phyloP scores from a whole-genome alignment of 164 flowering plant genomes.

The Annona cherimola region DNA sequence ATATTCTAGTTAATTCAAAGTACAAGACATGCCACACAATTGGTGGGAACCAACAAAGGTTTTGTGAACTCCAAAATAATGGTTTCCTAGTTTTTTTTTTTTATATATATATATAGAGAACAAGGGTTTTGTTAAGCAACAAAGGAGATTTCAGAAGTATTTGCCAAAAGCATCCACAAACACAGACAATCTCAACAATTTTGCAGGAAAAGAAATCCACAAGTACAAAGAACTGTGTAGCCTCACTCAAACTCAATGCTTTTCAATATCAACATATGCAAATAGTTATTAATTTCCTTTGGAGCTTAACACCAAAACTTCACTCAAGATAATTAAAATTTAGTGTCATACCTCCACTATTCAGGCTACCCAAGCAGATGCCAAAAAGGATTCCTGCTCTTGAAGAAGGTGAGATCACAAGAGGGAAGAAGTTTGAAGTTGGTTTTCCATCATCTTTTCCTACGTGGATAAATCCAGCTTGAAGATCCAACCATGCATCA shows the following conservation, averaged over 20 bases:
- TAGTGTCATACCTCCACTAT: slow-evolving; percentile 40
- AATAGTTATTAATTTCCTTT: background rate
- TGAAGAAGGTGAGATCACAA: slow-evolving; percentile 63
- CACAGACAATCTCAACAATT: too few species aligned
- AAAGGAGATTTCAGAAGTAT: too few species aligned
- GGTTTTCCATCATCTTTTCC: slow-evolving; percentile 69
- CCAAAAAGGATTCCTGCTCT: slow-evolving; percentile 82
- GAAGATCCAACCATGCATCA: slow-evolving; percentile 98
- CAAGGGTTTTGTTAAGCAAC: too few species aligned
- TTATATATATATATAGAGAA: too few species aligned
- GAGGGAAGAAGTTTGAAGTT: slow-evolving; percentile 72
- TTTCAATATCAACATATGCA: background rate
- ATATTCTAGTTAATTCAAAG: background rate
- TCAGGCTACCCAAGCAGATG: slow-evolving; percentile 43
- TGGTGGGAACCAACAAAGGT: background rate
- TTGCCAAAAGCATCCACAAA: too few species aligned
- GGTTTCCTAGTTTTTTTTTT: background rate
- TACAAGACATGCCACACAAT: background rate
- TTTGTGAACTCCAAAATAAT: background rate
- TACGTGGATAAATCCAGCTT: slow-evolving; percentile 81
- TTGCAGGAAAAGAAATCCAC: too few species aligned
- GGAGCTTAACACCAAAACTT: background rate
- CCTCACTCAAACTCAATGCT: background rate
- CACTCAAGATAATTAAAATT: background rate
- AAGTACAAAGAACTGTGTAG: too few species aligned